Evolutionary conservation across 2,329 filamentous ascomycete species (phyloP).

Genomic region (Huntiella savannae): DNA sequence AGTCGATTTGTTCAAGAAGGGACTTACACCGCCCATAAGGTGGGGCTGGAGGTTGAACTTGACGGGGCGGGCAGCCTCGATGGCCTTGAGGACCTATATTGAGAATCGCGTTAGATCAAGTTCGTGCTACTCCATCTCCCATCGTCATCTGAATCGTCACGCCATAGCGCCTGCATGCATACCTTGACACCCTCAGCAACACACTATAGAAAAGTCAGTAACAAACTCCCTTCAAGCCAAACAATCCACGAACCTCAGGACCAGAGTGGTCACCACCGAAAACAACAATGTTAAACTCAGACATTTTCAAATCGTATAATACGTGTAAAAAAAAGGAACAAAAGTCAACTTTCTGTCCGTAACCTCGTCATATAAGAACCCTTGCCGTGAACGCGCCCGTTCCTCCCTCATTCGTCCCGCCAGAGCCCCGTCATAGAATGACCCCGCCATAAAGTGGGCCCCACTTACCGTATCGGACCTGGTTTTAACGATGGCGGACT

Average conservation of each 20-base stretch:
- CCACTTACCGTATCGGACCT: no score
- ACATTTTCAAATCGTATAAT: conserved; percentile 29
- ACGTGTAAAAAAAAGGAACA: conserved; percentile 21
- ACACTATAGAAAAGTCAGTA: conserved; percentile 29
- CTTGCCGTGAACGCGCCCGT: no score
- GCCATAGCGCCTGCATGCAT: conserved; percentile 13
- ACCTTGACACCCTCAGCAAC: conserved; percentile 75
- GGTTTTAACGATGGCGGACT: no score
- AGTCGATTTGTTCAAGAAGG: background rate
- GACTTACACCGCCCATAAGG: conserved; percentile 72
- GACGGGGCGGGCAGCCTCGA: conserved; percentile 51
- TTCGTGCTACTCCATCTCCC: background rate
- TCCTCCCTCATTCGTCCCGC: no score
- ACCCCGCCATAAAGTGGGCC: no score
- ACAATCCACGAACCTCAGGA: conserved; percentile 47
- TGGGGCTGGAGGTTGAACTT: conserved; percentile 85
- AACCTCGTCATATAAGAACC: background rate
- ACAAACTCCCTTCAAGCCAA: background rate
- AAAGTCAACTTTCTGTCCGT: conserved; percentile 14
- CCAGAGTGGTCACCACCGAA: conserved; percentile 72
- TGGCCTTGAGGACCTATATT: conserved; percentile 51
- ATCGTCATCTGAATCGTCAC: background rate
- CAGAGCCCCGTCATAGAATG: no score
- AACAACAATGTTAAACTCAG: conserved; percentile 59
- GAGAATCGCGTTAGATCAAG: background rate